Evolutionary conservation across 305 asterid genomes (phyloP).

Genomic region (Withania somnifera): DNA sequence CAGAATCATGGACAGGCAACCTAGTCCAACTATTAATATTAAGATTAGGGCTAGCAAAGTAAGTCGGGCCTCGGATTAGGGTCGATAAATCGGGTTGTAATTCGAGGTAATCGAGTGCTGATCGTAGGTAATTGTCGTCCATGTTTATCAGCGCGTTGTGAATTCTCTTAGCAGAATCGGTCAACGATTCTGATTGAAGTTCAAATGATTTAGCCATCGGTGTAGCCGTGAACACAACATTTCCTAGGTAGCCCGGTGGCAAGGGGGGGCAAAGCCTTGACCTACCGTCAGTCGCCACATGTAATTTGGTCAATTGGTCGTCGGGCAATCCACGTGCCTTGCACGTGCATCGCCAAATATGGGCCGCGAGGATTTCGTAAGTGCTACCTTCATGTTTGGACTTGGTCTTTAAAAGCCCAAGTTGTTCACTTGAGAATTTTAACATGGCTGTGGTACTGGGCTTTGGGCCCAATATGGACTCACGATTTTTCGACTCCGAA

Average conservation of each 20-base stretch:
- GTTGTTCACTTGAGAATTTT: constrained; percentile 13
- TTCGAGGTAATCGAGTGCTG: constrained; percentile 29
- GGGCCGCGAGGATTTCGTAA: constrained; percentile 62
- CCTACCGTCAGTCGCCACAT: constrained; percentile 29
- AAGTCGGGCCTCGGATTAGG: constrained; percentile 17
- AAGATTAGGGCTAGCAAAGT: constrained; percentile 27
- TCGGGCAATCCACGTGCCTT: constrained; percentile 40
- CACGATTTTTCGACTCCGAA: constrained; percentile 5
- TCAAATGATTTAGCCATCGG: constrained; percentile 13
- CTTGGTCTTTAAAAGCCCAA: constrained; percentile 24
- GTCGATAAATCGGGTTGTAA: constrained; percentile 19
- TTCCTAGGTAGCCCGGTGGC: constrained; percentile 29
- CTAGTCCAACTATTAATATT: constrained; percentile 33
- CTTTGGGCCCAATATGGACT: not conserved
- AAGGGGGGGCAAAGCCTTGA: constrained; percentile 22
- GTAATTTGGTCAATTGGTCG: constrained; percentile 21
- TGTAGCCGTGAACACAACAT: constrained; percentile 28
- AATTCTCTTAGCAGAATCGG: constrained; percentile 11
- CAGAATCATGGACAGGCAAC: constrained; percentile 23
- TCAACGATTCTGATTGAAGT: constrained; percentile 13
- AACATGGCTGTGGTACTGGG: constrained; percentile 15
- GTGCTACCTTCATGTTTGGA: constrained; percentile 39
- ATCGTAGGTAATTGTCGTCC: constrained; percentile 24
- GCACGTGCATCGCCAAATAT: constrained; percentile 66
- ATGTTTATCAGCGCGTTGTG: constrained; percentile 10